phyloP scores from a whole-genome alignment of 331 rosid genomes.

The Dryas integrifolia region DNA sequence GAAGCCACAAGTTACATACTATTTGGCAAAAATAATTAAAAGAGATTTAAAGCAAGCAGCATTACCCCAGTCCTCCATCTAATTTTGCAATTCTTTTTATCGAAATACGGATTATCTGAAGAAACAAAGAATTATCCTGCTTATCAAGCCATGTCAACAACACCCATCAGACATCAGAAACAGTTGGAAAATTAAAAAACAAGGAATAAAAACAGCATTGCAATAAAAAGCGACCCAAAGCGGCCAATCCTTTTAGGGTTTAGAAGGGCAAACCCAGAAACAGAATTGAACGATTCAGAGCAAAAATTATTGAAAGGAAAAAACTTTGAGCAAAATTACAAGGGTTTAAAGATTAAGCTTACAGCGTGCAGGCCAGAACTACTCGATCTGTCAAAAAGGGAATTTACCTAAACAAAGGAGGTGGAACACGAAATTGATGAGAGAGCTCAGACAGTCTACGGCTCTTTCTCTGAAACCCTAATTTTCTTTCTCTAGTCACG shows the following conservation, averaged over 20 bases:
- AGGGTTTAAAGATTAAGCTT: not conserved
- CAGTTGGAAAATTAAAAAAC: not conserved
- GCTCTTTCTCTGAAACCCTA: slow-evolving; percentile 17
- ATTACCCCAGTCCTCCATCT: slow-evolving; percentile 88
- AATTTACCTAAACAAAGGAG: not conserved
- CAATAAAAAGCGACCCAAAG: not conserved
- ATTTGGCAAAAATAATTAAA: not conserved
- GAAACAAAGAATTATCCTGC: slow-evolving; percentile 14
- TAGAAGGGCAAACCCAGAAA: not conserved
- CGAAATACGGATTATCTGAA: not conserved
- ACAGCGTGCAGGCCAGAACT: not conserved
- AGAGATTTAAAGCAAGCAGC: slow-evolving; percentile 9
- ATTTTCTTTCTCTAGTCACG: not conserved
- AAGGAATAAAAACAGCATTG: not conserved
- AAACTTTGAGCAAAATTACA: not conserved
- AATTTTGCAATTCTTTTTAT: slow-evolving; percentile 16
- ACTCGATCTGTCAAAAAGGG: not conserved
- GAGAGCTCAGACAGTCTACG: not conserved
- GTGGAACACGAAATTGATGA: not conserved
- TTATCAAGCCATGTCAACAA: not conserved
- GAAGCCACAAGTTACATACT: not conserved
- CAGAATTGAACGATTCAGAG: not conserved
- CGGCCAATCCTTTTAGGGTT: not conserved
- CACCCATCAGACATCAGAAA: not conserved
- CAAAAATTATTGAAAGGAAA: not conserved